Base-by-base conservation (phyloP, 1,284 basidiomycete genomes). In the Leccinum brunneo-olivaceum region DNA sequence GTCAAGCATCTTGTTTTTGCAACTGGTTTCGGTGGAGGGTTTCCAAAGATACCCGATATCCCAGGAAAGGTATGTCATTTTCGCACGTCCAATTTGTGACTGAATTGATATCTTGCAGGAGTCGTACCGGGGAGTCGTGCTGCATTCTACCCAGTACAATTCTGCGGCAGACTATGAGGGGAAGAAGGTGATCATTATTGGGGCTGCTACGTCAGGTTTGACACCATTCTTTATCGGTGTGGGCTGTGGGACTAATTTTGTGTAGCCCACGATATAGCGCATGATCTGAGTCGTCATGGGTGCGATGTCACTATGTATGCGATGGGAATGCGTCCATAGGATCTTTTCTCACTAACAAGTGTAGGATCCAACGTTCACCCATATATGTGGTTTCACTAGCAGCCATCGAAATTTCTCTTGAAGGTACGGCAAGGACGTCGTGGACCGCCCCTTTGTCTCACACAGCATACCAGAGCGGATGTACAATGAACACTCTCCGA, bases 61-160 rank as follows among this genome's bases (percentile, higher is more conserved):
- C 47, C 53, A 32, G 55, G 55, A 29, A 54, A 50, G 49, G 58
- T 52, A 19, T 11, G 41, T 34, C 10, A 2, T 37, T 10, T 11
- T 28, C 28, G 19, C 28, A 6, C 12, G 4, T 30, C 16, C 3
- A 32, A 6, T 16, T 27, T 6, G 2, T 12, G 10, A 5, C 16
- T n/a, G 11, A 8, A 4, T 36, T 6, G 5, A 41, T 16, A 18
- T 9, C 1, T 29, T 5, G 8, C n/a, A 63, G 60, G 56, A 58
- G n/a, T 35, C 37, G 2, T 58, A 52, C 33, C 34, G 12, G 15
- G 52, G 57, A 19, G 41, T 43, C 1, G 28, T 51, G 24, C 14
- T 70, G 4, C 72, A 74, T 50, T 74, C 71, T 6, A 56, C 63
- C 18, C 38, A 56, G 23, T 68, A 62, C 48, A 56, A 38, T 4